A percentile compares a stretch with the other conserved stretches of the same genome.
These are phyloP conservation scores for Inonotus hispidus DNA, from an alignment of 1,284 basidiomycete species.

Conservation along the genomic window DNA sequence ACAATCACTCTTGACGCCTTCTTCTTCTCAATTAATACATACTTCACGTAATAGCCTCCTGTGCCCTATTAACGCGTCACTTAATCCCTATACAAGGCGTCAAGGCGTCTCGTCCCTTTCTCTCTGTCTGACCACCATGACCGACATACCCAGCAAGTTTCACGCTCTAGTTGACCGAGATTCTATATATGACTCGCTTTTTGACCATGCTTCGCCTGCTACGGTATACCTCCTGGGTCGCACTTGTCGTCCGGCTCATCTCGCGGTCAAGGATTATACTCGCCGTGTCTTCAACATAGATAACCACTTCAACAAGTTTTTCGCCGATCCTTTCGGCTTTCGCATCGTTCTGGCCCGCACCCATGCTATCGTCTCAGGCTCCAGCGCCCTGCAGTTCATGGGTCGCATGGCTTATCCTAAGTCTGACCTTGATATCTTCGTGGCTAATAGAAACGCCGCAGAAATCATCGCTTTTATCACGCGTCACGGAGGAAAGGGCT, in stretches of 20 bases:
- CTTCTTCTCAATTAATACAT: too few species aligned
- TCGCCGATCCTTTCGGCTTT: constrained; percentile 18
- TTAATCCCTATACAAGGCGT: not conserved
- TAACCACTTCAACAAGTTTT: constrained; percentile 13
- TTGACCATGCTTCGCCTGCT: not conserved
- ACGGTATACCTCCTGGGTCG: constrained; percentile 5
- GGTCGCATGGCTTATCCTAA: constrained; percentile 19
- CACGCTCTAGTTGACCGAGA: constrained; percentile 4
- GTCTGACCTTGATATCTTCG: constrained; percentile 22
- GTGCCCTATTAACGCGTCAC: too few species aligned
- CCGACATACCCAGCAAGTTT: not conserved
- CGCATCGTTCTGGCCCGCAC: constrained; percentile 21
- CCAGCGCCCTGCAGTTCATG: constrained; percentile 22
- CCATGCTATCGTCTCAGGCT: constrained; percentile 20
- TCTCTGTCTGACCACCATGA: not conserved
- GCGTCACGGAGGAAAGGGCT: constrained; percentile 1
- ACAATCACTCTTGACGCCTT: too few species aligned
- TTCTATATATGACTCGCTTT: constrained; percentile 7
- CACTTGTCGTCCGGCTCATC: not conserved
- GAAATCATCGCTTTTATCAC: constrained; percentile 17
- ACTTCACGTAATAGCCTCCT: too few species aligned
- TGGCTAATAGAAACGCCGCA: not conserved
- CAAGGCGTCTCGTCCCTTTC: not conserved
- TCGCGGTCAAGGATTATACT: constrained; percentile 2
- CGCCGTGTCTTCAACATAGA: constrained; percentile 12